Base-by-base conservation (phyloP, 2,329 filamentous ascomycete genomes). In the Aspergillus novofumigatus region DNA sequence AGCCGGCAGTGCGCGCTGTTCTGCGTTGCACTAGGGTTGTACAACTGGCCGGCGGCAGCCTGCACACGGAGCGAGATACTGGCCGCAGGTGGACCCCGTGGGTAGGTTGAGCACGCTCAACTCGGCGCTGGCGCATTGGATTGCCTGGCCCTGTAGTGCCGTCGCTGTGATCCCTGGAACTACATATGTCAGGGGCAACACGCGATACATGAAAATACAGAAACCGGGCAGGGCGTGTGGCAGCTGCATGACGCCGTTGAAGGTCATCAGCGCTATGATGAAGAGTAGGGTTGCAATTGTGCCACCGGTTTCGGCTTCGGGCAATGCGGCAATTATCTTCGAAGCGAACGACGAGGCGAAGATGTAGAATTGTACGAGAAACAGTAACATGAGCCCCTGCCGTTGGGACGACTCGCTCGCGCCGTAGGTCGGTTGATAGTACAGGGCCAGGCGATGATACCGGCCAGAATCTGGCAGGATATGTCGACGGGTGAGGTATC, bases 181-280 rank as follows among this genome's bases (percentile, higher is more conserved):
- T 17, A 94, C 77, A 70, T 96, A 96, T 0, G 89, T 92, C 65
- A 96, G 89, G 0, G 92, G 91, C 0, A 87, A 91, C 51, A 92
- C 76, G 49, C 88, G 84, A 74, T 93, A 93, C 86, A 92, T 90
- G 79, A 91, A 91, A 65, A 88, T 86, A 89, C 90, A 93, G 80
- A 92, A 92, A 5, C 83, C 77, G 0, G 90, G 89, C 35, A 93
- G 81, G 2, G 75, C 72, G 2, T 76, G 72, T 0, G 88, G 87
- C 5, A 78, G 77, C 28, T 86, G 86, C 60, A 95, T 82, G 51
- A 94, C 87, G 80, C 75, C 73, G 67, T 86, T 90, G 81, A 92
- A 93, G 65, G 91, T 83, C 53, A 92, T 83, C 53, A 92, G 79
- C 59, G 82, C 86, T 54, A 93, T 79, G 38, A 83, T 86, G 77